These are phyloP conservation scores for Podaxis pistillaris DNA, from an alignment of 768 basidiomycete genomes.

Conservation along the genomic window DNA sequence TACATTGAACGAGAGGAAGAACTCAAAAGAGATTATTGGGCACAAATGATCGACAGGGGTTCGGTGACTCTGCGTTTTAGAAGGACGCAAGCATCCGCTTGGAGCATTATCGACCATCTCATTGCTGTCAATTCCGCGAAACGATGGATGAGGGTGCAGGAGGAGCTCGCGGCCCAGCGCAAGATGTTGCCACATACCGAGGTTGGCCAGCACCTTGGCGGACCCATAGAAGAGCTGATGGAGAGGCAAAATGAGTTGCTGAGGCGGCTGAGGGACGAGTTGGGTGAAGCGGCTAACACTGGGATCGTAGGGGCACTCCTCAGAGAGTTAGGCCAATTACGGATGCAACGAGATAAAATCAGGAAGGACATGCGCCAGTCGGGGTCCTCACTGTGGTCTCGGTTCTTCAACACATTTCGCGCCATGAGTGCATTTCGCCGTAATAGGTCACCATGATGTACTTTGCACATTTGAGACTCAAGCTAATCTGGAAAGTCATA, in stretches of 20 bases:
- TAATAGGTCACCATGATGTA: not conserved
- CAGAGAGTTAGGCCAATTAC: not conserved
- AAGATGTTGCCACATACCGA: not conserved
- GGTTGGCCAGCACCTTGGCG: not conserved
- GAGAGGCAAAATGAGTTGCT: not conserved
- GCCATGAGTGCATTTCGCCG: not conserved
- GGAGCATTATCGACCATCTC: not conserved
- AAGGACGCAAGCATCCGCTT: not conserved
- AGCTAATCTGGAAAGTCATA: no score
- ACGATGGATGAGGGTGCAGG: no score
- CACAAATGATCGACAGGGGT: not conserved
- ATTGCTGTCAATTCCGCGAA: not conserved
- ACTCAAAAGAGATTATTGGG: not conserved
- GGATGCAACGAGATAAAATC: not conserved
- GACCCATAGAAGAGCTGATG: not conserved
- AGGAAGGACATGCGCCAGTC: constrained; percentile 18
- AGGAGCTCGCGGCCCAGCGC: no score
- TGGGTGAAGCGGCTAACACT: not conserved
- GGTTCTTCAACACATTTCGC: not conserved
- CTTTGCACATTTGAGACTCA: not conserved
- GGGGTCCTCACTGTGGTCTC: not conserved
- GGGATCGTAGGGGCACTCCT: not conserved
- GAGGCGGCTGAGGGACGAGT: not conserved
- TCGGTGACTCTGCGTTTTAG: not conserved
- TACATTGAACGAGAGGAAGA: not conserved